Conservation (phyloP, 768 basidiomycete species). For the Mycena epipterygia region DNA sequence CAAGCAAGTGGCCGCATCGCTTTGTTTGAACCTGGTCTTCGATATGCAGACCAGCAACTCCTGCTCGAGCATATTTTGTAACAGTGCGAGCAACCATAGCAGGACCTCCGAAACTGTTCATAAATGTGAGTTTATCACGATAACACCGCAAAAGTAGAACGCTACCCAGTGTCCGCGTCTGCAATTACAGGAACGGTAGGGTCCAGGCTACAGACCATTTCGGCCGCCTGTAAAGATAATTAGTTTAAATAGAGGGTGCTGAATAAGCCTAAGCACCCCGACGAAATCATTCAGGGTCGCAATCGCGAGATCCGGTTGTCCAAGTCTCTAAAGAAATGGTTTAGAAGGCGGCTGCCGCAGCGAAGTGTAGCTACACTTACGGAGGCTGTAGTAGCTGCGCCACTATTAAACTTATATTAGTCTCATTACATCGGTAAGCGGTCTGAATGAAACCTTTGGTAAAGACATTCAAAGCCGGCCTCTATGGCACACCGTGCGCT, state of each 20-base stretch:
- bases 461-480: constrained; percentile 82
- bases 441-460: constrained; percentile 68
- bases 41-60: constrained; percentile 67
- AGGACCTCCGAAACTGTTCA: constrained; percentile 63
- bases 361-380: constrained; percentile 31
- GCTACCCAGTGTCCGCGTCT: constrained; percentile 68
- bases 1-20: constrained; percentile 77
- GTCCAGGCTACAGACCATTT: constrained; percentile 64
- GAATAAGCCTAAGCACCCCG: constrained; percentile 45
- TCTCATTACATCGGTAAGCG: background rate
- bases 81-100: constrained; percentile 68
- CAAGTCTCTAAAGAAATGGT: constrained; percentile 37
- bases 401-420: constrained; percentile 52
- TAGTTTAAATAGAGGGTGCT: background rate
- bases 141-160: background rate
- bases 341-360: background rate
- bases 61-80: constrained; percentile 61
- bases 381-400: constrained; percentile 86
- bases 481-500: constrained; percentile 85
- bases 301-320: constrained; percentile 68
- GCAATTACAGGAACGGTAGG: constrained; percentile 65
- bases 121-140: background rate
- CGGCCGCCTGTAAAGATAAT: constrained; percentile 49
- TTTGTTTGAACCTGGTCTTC: constrained; percentile 70
- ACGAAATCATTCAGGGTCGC: constrained; percentile 69